Percentiles rank a stretch among this genome's conserved stretches.
Evolutionary conservation across 495 filamentous ascomycete species (phyloP).

Genomic region (Cairneyella variabilis): DNA sequence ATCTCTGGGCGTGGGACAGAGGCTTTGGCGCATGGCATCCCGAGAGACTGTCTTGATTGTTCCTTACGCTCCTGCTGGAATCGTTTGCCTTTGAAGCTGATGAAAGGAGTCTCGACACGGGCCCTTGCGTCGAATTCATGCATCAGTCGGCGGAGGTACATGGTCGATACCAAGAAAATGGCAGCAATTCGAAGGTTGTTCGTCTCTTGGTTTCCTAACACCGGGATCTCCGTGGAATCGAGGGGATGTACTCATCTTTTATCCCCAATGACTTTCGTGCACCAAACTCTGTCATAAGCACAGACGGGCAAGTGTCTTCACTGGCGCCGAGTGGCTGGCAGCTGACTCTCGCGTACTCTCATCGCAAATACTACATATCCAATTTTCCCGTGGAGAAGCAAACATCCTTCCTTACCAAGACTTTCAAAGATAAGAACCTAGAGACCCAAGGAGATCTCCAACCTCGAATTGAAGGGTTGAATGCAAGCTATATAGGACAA

Average conservation of each 20-base stretch:
- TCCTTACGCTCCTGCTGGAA: neutral
- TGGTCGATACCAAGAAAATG: neutral
- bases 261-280: neutral
- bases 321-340: neutral
- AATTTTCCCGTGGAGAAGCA: slow-evolving; percentile 11
- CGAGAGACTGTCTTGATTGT: neutral
- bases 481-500: too few relatives aligned
- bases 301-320: neutral
- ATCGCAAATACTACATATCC: neutral
- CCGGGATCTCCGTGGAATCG: slow-evolving; percentile 15
- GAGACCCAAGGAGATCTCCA: slow-evolving; percentile 15
- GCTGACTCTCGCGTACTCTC: neutral
- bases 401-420: neutral
- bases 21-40: neutral
- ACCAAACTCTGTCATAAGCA: neutral
- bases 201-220: neutral
- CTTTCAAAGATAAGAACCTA: slow-evolving; percentile 3
- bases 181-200: neutral
- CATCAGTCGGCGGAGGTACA: neutral
- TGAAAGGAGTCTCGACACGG: too few relatives aligned
- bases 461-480: too few relatives aligned
- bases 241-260: neutral
- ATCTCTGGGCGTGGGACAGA: neutral
- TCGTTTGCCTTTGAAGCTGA: too few relatives aligned
- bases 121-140: too few relatives aligned